Conservation (phyloP, 495 filamentous ascomycete genomes). For the Penicillium goetzii region DNA sequence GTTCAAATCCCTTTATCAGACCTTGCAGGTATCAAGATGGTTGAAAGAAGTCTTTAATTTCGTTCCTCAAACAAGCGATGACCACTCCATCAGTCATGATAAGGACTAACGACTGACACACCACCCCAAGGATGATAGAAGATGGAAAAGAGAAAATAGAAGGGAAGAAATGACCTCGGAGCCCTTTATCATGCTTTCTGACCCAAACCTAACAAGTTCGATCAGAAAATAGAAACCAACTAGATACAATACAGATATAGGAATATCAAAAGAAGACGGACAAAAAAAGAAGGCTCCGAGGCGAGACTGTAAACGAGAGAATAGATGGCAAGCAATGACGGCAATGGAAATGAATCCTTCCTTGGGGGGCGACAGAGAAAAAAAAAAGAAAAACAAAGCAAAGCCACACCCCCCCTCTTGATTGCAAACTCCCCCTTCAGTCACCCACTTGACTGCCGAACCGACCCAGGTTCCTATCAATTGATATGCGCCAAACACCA, state of each 20-base stretch:
- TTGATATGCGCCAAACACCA: slow-evolving; percentile 34
- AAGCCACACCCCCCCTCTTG: slow-evolving; percentile 22
- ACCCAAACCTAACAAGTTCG: slow-evolving; percentile 13
- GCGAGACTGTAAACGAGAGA: slow-evolving; percentile 22
- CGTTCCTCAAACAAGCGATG: slow-evolving; percentile 3
- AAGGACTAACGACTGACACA: background rate
- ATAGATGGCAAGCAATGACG: slow-evolving; percentile 25
- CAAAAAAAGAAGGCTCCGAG: slow-evolving; percentile 17
- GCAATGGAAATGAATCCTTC: slow-evolving; percentile 11
- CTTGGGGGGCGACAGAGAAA: background rate
- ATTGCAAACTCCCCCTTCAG: slow-evolving; percentile 34
- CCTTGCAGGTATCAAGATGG: background rate
- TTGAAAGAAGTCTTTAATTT: slow-evolving; percentile 8
- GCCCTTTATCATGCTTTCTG: slow-evolving; percentile 14
- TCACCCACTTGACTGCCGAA: slow-evolving; percentile 30
- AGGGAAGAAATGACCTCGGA: slow-evolving; percentile 15
- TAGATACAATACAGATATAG: slow-evolving; percentile 35
- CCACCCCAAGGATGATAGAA: background rate
- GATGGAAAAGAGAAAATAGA: background rate
- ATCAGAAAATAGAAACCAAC: slow-evolving; percentile 18
- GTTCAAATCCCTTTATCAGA: background rate
- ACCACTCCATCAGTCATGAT: background rate
- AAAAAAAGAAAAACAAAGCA: slow-evolving; percentile 12
- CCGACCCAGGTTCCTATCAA: slow-evolving; percentile 26
- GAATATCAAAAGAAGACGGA: slow-evolving; percentile 11